Evolutionary conservation across 2,329 filamentous ascomycete genomes (phyloP), one percentile per base, ranked within the genome.

Genomic region (Epichloe baconii): DNA sequence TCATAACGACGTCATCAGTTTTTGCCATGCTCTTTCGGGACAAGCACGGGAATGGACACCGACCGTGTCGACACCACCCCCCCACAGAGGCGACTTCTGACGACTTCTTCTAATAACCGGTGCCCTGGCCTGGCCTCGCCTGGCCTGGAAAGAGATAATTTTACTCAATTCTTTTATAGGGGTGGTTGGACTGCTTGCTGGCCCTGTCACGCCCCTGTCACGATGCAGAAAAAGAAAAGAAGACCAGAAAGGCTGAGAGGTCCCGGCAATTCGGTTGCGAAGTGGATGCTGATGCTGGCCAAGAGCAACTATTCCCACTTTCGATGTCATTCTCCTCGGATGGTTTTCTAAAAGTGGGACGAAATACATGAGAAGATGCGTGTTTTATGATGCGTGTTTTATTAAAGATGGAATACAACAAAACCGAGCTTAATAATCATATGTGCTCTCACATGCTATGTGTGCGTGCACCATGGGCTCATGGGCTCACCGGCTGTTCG

Each of bases 1-100:
- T n/a, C 14, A 36, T 23, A 48, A 38, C 45, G 34, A 48, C 50
- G 50, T 52, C 50, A 52, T 52, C 19, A 37, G n/a, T 37, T 34
- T 44, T n/a, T 37, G 49, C 36, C 5, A 38, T 21, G 14, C n/a
- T 46, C 14, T 46, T 38, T 21, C 4, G 15, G 43, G 43, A 34
- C 42, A 40, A n/a, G 34, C 21, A 26, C 10, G 14, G 15, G 7
- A 36, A 17, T 31, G 8, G 46, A 48, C 19, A 17, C 7, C 23
- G 4, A 19, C 10, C 12, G 3, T 19, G 19, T 19, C 19, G 2
- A 8, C n/a, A 42, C 10, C n/a, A 5, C 40, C 4, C 26, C 2
- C 5, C 21, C 21, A 0, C 5, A 7, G 8, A 17, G 10, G 40
- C 17, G 15, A 21, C 6, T 21, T n/a, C 19, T 21, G 40, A 17